Base-by-base conservation (phyloP, 2,329 filamentous ascomycete species). In the Berkeleyomyces rouxiae region DNA sequence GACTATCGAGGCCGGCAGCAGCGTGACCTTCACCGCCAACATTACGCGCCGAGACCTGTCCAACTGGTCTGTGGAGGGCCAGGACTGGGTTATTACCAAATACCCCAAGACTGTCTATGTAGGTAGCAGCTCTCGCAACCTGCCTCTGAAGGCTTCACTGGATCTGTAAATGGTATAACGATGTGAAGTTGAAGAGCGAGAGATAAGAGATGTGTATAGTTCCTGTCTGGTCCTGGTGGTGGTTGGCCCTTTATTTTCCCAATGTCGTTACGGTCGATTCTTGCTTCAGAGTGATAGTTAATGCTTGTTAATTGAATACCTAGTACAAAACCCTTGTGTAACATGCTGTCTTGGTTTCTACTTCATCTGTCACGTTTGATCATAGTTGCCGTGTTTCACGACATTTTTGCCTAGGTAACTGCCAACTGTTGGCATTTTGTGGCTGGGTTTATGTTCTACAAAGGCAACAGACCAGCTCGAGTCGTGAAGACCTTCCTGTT, bases 21-120 rank as follows among this genome's bases (percentile, higher is more conserved):
- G 79, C 60, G 78, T 76, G 3, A 81, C 78, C 1, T 95, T 93
- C 76, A 77, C 72, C 0, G 84, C 82, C 0, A 79, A 84, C 13
- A 73, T 96, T 62, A 90, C 84, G 4, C 81, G 91, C 46, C 83
- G 90, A 63, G 92, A 96, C 70, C 68, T 96, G 63, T 90, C 86
- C 71, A 93, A 90, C 75, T 96, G 92, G 91, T 88, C 96, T 67
- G 76, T 81, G 0, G 78, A 70, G 1, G 71, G 75, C n/a, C 91
- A 96, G 78, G 85, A 96, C 76, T 97, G 92, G 91, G 81, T 90
- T 55, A 68, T 83, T n/a, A 77, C 74, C 7, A 67, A 74, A 16
- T 69, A 73, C 57, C 69, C 75, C 63, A 83, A 83, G 76, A 81
- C 71, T 62, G 76, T 81, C 10, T 80, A 71, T 65, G 78, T 83